Evolutionary conservation across 2,329 filamentous ascomycete species (phyloP), one percentile per base, ranked within the genome.

Genomic region (Aspergillus sp.): DNA sequence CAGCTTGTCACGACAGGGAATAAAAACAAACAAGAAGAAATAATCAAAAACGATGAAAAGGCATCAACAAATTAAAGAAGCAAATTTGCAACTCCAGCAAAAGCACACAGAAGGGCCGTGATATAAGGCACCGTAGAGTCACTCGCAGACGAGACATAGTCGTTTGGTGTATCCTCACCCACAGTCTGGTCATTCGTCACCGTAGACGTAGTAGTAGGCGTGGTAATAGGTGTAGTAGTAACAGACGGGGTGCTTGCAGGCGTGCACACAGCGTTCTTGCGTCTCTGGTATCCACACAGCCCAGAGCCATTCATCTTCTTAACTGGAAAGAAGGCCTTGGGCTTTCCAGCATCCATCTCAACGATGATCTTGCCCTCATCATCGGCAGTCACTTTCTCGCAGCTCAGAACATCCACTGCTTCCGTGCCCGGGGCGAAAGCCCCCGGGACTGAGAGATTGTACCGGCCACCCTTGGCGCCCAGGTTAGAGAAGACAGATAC

Each of bases 401-500:
- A 73, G 33, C 51, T 62, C 19, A 72, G 49, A 14, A 72, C 54
- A 9, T 73, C 69, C 19, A 63, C 67, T 3, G 68, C 57, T 3
- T 51, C 17, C 0, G 63, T 66, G 9, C 64, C 67, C 3, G 67
- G 64, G 41, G 61, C 64, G 39, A 59, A 72, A 17, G 59, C 66
- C 11, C 57, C 66, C 2, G 63, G 51, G 3, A 80, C 51, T 17
- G 58, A 64, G 15, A 75, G 61, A 1, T 62, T 61, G 52, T 71
- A 75, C 5, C 61, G 49, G 9, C 52, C 58, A 17, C 70, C 69
- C 5, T 57, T 55, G 5, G 66, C 59, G 4, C 77, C 76, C 40
- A 72, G 72, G 58, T 79, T 81, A 35, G 70, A 78, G 21, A 79
- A 66, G 4, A 81, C 65, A 39, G 75, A 74, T 48, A 81, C 68